Base-by-base conservation (phyloP, 163 green algal genomes). In the Scenedesmus sp. region DNA sequence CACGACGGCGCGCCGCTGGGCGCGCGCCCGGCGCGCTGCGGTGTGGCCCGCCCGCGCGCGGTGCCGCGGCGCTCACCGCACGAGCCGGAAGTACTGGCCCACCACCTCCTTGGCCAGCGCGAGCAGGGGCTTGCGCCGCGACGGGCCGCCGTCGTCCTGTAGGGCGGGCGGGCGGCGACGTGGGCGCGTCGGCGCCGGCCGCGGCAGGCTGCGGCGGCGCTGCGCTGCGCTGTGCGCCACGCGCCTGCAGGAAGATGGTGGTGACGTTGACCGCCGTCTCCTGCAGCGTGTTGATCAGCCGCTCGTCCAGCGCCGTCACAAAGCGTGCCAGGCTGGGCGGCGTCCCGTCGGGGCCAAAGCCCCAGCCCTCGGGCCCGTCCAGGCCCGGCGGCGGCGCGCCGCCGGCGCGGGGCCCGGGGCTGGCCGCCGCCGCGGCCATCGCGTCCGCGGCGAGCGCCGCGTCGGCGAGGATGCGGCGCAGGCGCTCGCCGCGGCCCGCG, bases 221-320 rank as follows among this genome's bases (percentile, higher is more conserved):
- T 62, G 54, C n/a, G 20, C 17, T 36, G 54, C n/a, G 6, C 24
- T 62, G 24, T 29, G 17, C 14, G 5, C 39, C 45, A 13, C 60
- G 4, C 34, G 57, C 63, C 24, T 77, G 78, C 56, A 90, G 69
- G 75, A 90, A 89, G 76, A 89, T 89, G 57, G 67, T 67, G 11
- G 77, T 64, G 14, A 91, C 84, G 65, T 91, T 91, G 33, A 83
- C 72, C n/a, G 84, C 86, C 11, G 86, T 89, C 60, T 91, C 84
- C 76, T 86, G 70, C 60, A 81, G n/a, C 31, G 93, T 85, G 33
- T 88, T 88, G 60, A 95, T 86, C 67, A 96, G 90, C 34, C 85
- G 83, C 60, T 91, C 85, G 56, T 95, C 86, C 66, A 96, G 84
- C 28, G 85, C 74, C 72, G 87, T 83, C 18, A 92, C 70, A 77